Percentiles rank a stretch among this genome's conserved stretches.
phyloP scores from a whole-genome alignment of 768 basidiomycete genomes.

The Rhodotorula kratochvilovae region DNA sequence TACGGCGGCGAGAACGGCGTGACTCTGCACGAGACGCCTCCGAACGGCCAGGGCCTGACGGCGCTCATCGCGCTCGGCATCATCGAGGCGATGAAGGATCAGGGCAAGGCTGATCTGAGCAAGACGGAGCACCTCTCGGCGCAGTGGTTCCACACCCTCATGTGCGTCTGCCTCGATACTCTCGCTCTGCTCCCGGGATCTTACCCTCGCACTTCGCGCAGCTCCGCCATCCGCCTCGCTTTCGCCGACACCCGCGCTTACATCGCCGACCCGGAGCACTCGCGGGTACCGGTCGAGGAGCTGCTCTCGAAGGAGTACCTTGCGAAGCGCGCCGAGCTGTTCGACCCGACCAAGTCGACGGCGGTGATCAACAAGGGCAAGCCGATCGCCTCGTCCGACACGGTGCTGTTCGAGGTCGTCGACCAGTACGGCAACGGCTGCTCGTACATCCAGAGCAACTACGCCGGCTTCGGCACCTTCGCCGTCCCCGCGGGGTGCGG shows the following conservation, averaged over 20 bases:
- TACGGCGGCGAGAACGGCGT: conserved; percentile 66
- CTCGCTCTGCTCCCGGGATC: neutral
- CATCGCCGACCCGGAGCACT: conserved; percentile 81
- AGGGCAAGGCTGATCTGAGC: conserved; percentile 62
- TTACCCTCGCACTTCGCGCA: neutral
- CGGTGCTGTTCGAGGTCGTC: conserved; percentile 83
- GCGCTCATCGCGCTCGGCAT: conserved; percentile 86
- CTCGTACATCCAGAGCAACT: conserved; percentile 36
- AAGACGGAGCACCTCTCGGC: conserved; percentile 86
- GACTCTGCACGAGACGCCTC: conserved; percentile 93
- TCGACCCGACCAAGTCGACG: conserved; percentile 65
- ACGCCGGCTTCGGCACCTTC: conserved; percentile 71
- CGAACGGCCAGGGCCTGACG: conserved; percentile 96
- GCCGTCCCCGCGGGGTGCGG: conserved; percentile 92
- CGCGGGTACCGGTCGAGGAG: conserved; percentile 70
- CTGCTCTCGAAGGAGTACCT: conserved; percentile 87
- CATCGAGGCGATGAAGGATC: conserved; percentile 76
- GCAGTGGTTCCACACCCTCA: conserved; percentile 76
- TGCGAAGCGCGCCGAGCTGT: conserved; percentile 68
- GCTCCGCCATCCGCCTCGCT: conserved; percentile 42
- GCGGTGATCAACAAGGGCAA: conserved; percentile 66
- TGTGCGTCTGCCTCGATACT: conserved; percentile 12
- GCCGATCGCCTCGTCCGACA: conserved; percentile 80
- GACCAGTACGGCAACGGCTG: conserved; percentile 51
- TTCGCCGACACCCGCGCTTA: conserved; percentile 75